Evolutionary conservation across 2,329 filamentous ascomycete genomes (phyloP).

Genomic region (Talaromyces marneffei): DNA sequence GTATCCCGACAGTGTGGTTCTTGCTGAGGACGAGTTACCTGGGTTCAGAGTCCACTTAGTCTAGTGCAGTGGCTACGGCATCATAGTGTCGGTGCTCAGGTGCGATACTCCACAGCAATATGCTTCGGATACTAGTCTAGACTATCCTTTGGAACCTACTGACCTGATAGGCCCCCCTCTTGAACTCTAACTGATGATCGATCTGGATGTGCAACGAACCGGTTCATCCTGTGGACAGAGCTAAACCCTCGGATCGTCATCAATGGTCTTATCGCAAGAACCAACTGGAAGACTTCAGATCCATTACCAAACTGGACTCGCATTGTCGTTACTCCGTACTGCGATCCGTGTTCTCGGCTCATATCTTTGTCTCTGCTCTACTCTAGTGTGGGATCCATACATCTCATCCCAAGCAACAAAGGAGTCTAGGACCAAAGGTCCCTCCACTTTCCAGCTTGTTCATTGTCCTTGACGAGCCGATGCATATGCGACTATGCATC

Average conservation of each 20-base stretch:
- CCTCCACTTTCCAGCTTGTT: neutral
- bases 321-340: neutral
- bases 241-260: neutral
- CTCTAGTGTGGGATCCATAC: constrained; percentile 3
- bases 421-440: neutral
- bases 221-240: neutral
- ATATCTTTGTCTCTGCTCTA: neutral
- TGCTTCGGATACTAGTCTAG: neutral
- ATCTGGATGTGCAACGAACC: neutral
- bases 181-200: neutral
- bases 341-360: constrained; percentile 2
- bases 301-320: neutral
- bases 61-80: neutral
- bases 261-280: neutral
- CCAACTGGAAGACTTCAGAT: neutral
- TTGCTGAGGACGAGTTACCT: no score
- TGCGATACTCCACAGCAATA: neutral
- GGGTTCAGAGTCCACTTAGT: no score
- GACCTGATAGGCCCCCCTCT: neutral
- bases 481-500: constrained; percentile 7
- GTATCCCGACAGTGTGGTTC: constrained; percentile 1
- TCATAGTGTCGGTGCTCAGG: neutral
- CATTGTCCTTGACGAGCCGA: constrained; percentile 4
- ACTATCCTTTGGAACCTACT: neutral
- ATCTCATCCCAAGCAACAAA: neutral